Evolutionary conservation across 192 early-diverging fungal species (phyloP), one percentile per base, ranked within the genome.

Genomic region (Lunasporangiospora selenospora): DNA sequence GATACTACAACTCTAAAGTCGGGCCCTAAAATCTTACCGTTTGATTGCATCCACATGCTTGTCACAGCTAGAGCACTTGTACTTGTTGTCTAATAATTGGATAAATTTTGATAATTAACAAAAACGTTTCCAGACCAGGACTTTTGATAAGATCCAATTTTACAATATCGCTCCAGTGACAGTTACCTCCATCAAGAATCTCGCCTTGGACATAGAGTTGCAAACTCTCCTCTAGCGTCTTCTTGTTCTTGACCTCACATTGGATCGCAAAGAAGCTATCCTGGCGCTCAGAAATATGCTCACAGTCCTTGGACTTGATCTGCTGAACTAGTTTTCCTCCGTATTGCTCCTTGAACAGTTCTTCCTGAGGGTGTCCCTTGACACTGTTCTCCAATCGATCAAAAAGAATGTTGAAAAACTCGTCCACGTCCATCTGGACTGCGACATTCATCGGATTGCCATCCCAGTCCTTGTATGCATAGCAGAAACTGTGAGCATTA

Each of bases 391-490:
- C 84, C 30, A 85, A 45, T 11, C 84, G 75, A 43, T 85, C 83
- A 66, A 85, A 83, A 15, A 85, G 62, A 40, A 80, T 78, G 66
- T 65, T 86, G 64, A 87, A 85, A 30, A 80, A 85, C 62, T 85
- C 83, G 31, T 85, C 83, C 4, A 87, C 84, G 40, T 85, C 84
- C 83, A 84, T 87, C 29, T 85, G 84, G 24, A 85, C 62, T 9
- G 77, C 75, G 4, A 81, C 77, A 49, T 85, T 85, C 60, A 82
- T 65, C 7, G 80, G 67, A 42, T 81, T 64, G 0, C 83, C 83
- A 41, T 85, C 84, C 51, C 65, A 67, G 27, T 84, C 84, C 65
- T 75, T 84, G 48, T 78, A 83, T 1, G 83, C 59, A 15, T 70
- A 64, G 30, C 77, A 83, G 37, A 85, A 86, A 6, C 62, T 41